Conservation (phyloP, 2,329 filamentous ascomycete genomes). For the Cyanodermella asteris region DNA sequence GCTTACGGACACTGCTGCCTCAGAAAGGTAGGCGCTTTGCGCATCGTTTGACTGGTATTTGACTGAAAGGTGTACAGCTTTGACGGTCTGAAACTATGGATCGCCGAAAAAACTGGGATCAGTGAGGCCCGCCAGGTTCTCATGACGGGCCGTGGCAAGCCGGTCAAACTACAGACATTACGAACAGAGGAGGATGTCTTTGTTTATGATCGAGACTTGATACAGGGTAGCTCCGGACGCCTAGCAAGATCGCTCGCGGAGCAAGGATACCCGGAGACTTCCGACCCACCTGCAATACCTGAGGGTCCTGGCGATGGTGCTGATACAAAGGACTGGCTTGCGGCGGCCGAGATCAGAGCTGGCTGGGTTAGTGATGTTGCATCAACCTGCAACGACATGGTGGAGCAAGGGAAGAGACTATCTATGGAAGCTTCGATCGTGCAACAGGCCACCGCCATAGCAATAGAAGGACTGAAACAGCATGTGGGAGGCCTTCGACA, state of each 20-base stretch:
- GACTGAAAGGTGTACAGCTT: constrained; percentile 28
- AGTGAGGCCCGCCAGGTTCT: constrained; percentile 61
- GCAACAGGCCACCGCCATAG: constrained; percentile 59
- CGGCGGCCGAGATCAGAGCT: no score
- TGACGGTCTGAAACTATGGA: constrained; percentile 67
- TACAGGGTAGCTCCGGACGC: no score
- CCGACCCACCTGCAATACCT: no score
- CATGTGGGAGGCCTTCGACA: constrained; percentile 23
- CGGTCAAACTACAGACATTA: constrained; percentile 59
- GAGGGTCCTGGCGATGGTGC: no score
- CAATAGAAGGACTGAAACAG: constrained; percentile 48
- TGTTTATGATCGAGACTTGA: constrained; percentile 72
- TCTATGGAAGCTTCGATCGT: constrained; percentile 57
- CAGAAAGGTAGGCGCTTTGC: no score
- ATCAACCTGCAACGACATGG: constrained; percentile 29
- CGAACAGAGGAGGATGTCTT: constrained; percentile 76
- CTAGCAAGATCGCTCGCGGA: no score
- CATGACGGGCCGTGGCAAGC: constrained; percentile 65
- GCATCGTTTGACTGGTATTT: constrained; percentile 36
- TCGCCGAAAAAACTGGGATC: constrained; percentile 53
- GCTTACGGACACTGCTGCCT: constrained; percentile 53
- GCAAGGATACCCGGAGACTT: no score
- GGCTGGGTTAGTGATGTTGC: no score
- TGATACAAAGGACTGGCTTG: no score
- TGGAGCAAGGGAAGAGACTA: constrained; percentile 37